These are phyloP conservation scores for Pyrenochaeta sp. DNA, from an alignment of 2,329 filamentous ascomycete genomes.

Conservation along the genomic window DNA sequence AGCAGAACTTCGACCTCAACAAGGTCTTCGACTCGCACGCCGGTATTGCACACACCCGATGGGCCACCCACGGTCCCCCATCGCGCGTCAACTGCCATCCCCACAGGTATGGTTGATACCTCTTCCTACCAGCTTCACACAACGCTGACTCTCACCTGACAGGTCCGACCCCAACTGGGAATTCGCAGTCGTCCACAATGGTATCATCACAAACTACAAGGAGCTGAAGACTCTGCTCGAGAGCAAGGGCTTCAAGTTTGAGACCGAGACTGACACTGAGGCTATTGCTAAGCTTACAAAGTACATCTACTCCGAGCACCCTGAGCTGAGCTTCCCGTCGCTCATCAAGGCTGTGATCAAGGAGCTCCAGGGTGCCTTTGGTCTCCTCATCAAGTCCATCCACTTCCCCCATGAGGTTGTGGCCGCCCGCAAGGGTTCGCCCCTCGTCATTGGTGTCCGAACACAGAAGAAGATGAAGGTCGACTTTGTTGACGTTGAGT, in stretches of 20 bases:
- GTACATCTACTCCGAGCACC: constrained; percentile 96
- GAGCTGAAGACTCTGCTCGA: constrained; percentile 93
- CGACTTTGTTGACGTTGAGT: constrained; percentile 99
- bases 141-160: constrained; percentile 25
- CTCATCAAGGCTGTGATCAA: constrained; percentile 97
- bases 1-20: constrained; percentile 80
- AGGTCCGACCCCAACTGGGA: constrained; percentile 96
- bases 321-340: constrained; percentile 92
- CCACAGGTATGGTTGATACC: constrained; percentile 72
- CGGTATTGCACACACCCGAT: constrained; percentile 98
- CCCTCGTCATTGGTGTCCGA: constrained; percentile 94
- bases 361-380: constrained; percentile 97
- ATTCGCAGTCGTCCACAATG: constrained; percentile 98
- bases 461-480: constrained; percentile 99
- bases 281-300: constrained; percentile 99
- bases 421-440: constrained; percentile 97
- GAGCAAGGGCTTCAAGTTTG: constrained; percentile 96
- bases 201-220: constrained; percentile 99
- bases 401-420: constrained; percentile 98
- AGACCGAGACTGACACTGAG: constrained; percentile 99
- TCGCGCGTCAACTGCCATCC: constrained; percentile 97
- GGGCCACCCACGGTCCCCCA: constrained; percentile 96
- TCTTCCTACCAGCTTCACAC: constrained; percentile 3
- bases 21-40: constrained; percentile 98
- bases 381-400: constrained; percentile 95